Base-by-base conservation (phyloP, 1,284 basidiomycete genomes). In the Microbotryum saponariae region DNA sequence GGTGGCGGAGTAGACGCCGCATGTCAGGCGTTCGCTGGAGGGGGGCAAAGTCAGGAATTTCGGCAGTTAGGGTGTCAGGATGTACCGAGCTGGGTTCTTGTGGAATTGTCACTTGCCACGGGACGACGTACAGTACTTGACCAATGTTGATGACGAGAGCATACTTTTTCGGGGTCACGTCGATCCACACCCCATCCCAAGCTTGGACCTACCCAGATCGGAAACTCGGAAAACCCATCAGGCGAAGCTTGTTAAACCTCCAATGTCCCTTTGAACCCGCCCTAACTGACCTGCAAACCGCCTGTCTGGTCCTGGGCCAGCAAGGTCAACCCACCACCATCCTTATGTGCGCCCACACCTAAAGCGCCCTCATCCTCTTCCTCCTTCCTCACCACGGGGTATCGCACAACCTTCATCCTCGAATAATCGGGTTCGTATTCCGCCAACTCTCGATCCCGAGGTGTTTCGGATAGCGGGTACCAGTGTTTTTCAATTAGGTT, bases 121-220 rank as follows among this genome's bases (percentile, higher is more conserved):
- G 14, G 33, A 54, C 51, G 33, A 54, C 51, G 14, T 16, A 61
- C 59, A 62, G 45, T 18, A 65, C 61, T 44, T 65, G 64, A 3
- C 64, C 64, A 48, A 62, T 54, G 46, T 63, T 65, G 56, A 66
- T 52, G 2, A 66, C 64, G 18, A 66, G 59, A 18, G 46, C 53
- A 20, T 60, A 56, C 16, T 47, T 25, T 1, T 51, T 46, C 12
- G 64, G 64, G n/a, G 18, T 6, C 16, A 54, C 64, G 20, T 37
- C 56, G 16, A 51, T 31, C 64, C 61, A 63, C 16, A 37, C 20
- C 2, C 61, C 64, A 4, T 56, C 46, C 49, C 54, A 63, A 20
- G 14, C n/a, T 48, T 63, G 61, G 20, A 66, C 64, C 37, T 42
- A 18, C 37, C 14, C 37, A 1, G 9, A 31, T 8, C 14, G 37